A percentile compares a stretch with the other conserved stretches of the same genome.
Conservation (phyloP, 176 grass and related monocot species). For the Chloris gayana region DNA sequence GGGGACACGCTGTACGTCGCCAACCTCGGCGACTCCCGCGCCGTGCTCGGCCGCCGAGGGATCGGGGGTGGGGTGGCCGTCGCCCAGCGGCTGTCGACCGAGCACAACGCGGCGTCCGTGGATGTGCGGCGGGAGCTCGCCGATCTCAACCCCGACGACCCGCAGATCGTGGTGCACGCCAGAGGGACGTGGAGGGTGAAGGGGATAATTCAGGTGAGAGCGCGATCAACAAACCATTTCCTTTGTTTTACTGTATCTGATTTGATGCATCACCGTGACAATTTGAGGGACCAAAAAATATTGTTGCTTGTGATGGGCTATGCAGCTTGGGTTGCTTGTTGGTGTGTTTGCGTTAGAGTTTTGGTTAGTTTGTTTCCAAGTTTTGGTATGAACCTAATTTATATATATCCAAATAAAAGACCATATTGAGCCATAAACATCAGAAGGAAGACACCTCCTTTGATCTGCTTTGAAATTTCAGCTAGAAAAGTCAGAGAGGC, state of each 20-base stretch:
- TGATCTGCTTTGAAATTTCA: background rate
- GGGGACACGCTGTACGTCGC: conserved; percentile 82
- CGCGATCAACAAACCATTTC: background rate
- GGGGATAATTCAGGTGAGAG: conserved; percentile 88
- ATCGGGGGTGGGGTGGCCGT: conserved; percentile 47
- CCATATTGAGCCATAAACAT: background rate
- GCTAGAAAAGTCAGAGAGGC: background rate
- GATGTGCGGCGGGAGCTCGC: conserved; percentile 68
- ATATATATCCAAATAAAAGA: background rate
- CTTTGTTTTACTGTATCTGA: background rate
- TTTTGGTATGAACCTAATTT: background rate
- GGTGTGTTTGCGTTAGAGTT: background rate
- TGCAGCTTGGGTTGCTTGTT: background rate
- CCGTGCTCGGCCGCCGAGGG: conserved; percentile 69
- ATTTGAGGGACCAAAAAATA: background rate
- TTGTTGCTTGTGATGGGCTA: background rate
- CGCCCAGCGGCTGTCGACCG: conserved; percentile 66
- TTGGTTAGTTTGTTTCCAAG: background rate
- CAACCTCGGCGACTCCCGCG: conserved; percentile 82
- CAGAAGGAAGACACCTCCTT: background rate
- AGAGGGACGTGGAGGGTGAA: conserved; percentile 82
- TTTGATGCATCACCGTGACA: background rate
- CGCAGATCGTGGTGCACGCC: conserved; percentile 72
- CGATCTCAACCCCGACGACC: conserved; percentile 70
- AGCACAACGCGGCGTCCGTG: conserved; percentile 71